Base-by-base conservation (phyloP, 2,329 filamentous ascomycete species). In the Fusarium nurragi region DNA sequence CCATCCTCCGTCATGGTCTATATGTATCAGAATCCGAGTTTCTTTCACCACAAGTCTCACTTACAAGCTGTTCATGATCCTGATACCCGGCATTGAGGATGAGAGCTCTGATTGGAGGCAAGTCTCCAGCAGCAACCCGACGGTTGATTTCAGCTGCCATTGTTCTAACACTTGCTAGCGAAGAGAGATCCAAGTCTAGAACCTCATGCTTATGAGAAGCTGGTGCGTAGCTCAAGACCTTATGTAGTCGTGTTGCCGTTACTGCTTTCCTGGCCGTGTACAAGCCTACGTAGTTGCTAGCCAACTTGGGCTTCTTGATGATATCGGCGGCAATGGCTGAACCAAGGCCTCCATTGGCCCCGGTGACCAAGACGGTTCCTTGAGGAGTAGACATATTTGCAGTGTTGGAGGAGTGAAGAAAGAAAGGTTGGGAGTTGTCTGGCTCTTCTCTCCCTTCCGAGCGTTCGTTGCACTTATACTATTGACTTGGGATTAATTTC, bases 341-440 rank as follows among this genome's bases (percentile, higher is more conserved):
- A 9, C 77, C 77, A 25, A 80, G 72, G 19, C 77, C 75, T 38
- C 78, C 78, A 52, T 80, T 80, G 32, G 76, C 67, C 8, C 77
- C 78, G 6, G 78, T 80, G 11, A 79, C 58, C 3, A 80, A 36
- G 23, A 80, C 73, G 3, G 75, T 71, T 52, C 77, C 75, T 53
- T 63, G 49, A 16, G 60, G 40, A 26, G 66, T 49, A 25, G 69
- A 28, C 62, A 70, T 68, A 4, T 32, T 43, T 12, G 6, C 7
- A 18, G 14, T 25, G 3, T 13, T 9, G 7, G 19, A 2, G 16
- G 10, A 11, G 9, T 9, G 6, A 18, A 14, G 22, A 22, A 13
- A 21, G 34, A 30, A n/a, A 36, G 21, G 25, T 19, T 8, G 19
- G 28, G 26, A 30, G 26, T 51, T 18, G 16, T 28, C 36, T 46